A percentile compares a stretch with the other conserved stretches of the same genome.
These are phyloP conservation scores for Fomitopsis serialis DNA, from an alignment of 768 basidiomycete species.

Conservation along the genomic window DNA sequence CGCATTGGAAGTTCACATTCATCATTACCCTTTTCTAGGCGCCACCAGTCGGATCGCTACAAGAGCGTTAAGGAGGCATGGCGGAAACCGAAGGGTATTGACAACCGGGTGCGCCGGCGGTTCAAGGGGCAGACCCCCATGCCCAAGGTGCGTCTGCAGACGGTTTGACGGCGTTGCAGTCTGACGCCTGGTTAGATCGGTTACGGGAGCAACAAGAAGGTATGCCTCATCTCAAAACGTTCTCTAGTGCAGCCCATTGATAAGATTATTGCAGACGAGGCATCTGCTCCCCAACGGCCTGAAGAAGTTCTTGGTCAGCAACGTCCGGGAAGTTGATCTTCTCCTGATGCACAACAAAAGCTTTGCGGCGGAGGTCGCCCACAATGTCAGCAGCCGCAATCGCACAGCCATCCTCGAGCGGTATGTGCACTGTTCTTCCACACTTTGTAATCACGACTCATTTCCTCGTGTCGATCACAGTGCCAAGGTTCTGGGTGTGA, in stretches of 20 bases:
- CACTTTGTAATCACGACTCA: not conserved
- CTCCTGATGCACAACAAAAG: constrained; percentile 97
- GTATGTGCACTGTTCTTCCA: constrained; percentile 28
- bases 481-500: constrained; percentile 82
- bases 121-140: constrained; percentile 95
- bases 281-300: constrained; percentile 94
- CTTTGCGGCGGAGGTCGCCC: constrained; percentile 95
- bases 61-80: constrained; percentile 96
- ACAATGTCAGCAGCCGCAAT: constrained; percentile 94
- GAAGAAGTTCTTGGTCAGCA: constrained; percentile 94
- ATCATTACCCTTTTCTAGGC: constrained; percentile 40
- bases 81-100: constrained; percentile 99
- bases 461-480: constrained; percentile 30
- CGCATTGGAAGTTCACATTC: not conserved
- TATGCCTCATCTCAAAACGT: constrained; percentile 1
- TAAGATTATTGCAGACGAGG: constrained; percentile 55
- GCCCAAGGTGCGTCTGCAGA: constrained; percentile 73
- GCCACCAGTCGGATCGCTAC: constrained; percentile 99
- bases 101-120: constrained; percentile 93
- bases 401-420: constrained; percentile 86
- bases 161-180: not conserved
- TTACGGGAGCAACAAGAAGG: constrained; percentile 89
- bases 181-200: constrained; percentile 47
- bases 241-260: not conserved
- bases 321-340: constrained; percentile 89